A percentile compares a stretch with the other conserved stretches of the same genome.
Conservation (phyloP, 2,329 filamentous ascomycete species). For the Volutella citrinella region DNA sequence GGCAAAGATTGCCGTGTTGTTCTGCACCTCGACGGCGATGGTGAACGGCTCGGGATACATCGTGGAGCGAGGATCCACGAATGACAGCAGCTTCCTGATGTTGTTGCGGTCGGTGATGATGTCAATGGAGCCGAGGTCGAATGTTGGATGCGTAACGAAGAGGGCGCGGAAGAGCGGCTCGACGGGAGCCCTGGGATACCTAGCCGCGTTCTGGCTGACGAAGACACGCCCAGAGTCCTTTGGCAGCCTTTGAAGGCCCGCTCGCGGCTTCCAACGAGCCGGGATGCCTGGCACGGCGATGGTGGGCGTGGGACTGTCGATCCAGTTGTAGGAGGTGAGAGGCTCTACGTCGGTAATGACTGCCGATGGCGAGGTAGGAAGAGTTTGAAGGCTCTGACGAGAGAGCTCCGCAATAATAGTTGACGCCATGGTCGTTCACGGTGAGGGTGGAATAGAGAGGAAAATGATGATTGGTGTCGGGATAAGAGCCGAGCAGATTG, state of each 20-base stretch:
- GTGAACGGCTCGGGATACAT: conserved; percentile 32
- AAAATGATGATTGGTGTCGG: no score
- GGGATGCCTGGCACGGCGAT: conserved; percentile 23
- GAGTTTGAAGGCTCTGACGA: conserved; percentile 3
- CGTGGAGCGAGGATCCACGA: conserved; percentile 30
- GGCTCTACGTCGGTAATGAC: conserved; percentile 3
- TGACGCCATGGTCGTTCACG: conserved; percentile 3
- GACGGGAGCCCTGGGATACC: conserved; percentile 39
- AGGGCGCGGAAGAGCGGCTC: conserved; percentile 46
- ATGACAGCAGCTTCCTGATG: conserved; percentile 45
- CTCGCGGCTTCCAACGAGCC: conserved; percentile 33
- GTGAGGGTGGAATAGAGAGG: no score
- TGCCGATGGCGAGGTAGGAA: conserved; percentile 2
- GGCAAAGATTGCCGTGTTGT: conserved; percentile 32
- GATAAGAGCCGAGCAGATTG: no score
- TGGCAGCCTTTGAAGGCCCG: conserved; percentile 18
- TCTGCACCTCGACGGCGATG: conserved; percentile 38
- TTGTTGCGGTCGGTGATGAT: conserved; percentile 46
- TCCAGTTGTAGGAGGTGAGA: conserved; percentile 9
- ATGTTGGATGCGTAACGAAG: conserved; percentile 34
- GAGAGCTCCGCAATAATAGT: conserved; percentile 2
- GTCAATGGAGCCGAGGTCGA: conserved; percentile 36
- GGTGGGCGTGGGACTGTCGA: conserved; percentile 3
- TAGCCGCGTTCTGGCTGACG: conserved; percentile 43
- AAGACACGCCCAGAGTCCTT: conserved; percentile 41